These are phyloP conservation scores for Schizosaccharomyces japonicus DNA, from an alignment of 805 yeast genomes.

Conservation along the genomic window DNA sequence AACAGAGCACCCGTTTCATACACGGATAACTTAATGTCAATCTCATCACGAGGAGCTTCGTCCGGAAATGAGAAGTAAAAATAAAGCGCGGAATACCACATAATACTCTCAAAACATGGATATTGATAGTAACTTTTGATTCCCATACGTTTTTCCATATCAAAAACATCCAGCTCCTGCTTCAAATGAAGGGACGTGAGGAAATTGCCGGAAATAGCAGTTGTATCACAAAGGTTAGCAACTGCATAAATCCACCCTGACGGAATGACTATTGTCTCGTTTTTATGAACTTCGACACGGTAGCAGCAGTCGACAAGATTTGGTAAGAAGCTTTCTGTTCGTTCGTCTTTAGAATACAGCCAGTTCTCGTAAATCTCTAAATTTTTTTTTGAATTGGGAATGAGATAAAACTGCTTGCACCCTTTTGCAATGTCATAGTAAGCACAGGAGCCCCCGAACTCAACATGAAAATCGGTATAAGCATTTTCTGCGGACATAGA, in stretches of 20 bases:
- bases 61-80: conserved; percentile 8
- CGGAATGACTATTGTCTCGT: conserved; percentile 61
- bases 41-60: background rate
- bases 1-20: background rate
- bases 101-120: conserved; percentile 46
- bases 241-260: conserved; percentile 90
- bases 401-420: conserved; percentile 45
- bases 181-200: conserved; percentile 38
- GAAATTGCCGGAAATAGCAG: conserved; percentile 76
- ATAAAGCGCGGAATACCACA: conserved; percentile 43
- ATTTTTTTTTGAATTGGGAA: conserved; percentile 50
- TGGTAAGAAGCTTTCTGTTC: conserved; percentile 29
- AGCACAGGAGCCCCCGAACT: conserved; percentile 81
- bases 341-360: conserved; percentile 48
- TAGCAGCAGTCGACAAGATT: conserved; percentile 28
- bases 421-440: conserved; percentile 70
- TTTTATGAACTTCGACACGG: conserved; percentile 29
- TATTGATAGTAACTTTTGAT: conserved; percentile 59
- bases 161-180: conserved; percentile 36
- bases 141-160: conserved; percentile 39
- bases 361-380: conserved; percentile 40
- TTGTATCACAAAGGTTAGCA: conserved; percentile 53
- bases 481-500: conserved; percentile 64
- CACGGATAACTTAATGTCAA: background rate
- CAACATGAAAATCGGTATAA: conserved; percentile 76